These are phyloP conservation scores for Lepidium sativum DNA, from an alignment of 345 rosid genomes.

Conservation along the genomic window DNA sequence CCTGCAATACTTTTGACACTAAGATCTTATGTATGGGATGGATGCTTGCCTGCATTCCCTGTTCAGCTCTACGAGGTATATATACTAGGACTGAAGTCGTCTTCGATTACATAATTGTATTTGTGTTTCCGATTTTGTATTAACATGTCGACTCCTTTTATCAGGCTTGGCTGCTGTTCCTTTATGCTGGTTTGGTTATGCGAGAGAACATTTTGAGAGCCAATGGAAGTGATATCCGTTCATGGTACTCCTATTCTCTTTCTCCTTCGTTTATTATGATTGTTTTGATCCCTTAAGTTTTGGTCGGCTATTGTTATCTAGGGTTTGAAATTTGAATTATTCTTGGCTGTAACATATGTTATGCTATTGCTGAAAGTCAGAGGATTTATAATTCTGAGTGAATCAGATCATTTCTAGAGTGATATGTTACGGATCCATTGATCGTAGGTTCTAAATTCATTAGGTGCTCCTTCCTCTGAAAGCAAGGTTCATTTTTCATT, in stretches of 20 bases:
- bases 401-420: not conserved
- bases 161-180: conserved; percentile 95
- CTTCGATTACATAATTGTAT: not conserved
- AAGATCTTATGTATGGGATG: conserved; percentile 84
- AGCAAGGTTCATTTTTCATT: not conserved
- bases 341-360: not conserved
- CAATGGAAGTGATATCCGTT: conserved; percentile 98
- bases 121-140: not conserved
- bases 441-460: not conserved
- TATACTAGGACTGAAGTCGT: not conserved
- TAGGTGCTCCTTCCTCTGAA: not conserved
- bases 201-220: conserved; percentile 90
- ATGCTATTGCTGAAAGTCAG: not conserved
- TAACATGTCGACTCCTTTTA: not conserved
- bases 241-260: conserved; percentile 48
- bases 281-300: not conserved
- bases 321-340: not conserved
- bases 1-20: conserved; percentile 60
- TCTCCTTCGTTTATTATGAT: not conserved
- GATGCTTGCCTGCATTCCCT: conserved; percentile 91
- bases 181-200: conserved; percentile 88
- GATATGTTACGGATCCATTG: not conserved
- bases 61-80: conserved; percentile 94
- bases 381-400: not conserved
- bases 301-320: not conserved